Evolutionary conservation across 257 asterid genomes (phyloP).

Genomic region (Salvia hispanica): DNA sequence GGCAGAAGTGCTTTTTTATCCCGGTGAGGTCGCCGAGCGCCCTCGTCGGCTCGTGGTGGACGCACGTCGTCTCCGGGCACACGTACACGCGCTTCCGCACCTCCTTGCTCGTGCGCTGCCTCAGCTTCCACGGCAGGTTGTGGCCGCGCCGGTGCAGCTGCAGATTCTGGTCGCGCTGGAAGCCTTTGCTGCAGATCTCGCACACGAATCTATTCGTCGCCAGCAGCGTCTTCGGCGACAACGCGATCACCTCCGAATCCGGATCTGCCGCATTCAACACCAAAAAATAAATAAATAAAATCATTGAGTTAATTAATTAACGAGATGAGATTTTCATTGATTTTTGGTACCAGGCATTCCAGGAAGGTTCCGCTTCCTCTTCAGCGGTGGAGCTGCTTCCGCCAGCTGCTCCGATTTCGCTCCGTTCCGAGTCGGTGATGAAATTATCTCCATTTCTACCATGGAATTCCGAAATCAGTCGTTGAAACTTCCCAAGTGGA

Average conservation of each 20-base stretch:
- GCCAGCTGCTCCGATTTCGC: slow-evolving; percentile 27
- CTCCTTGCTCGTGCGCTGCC: slow-evolving; percentile 64
- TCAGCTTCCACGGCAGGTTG: slow-evolving; percentile 92
- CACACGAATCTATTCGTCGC: slow-evolving; percentile 87
- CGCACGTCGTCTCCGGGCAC: slow-evolving; percentile 71
- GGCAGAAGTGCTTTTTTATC: slow-evolving; percentile 81
- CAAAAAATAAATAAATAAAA: background rate
- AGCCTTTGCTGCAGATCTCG: slow-evolving; percentile 93
- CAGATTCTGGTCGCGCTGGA: slow-evolving; percentile 89
- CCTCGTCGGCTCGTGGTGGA: slow-evolving; percentile 79
- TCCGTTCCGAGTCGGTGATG: slow-evolving; percentile 41
- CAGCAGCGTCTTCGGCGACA: slow-evolving; percentile 72
- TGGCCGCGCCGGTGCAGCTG: slow-evolving; percentile 95
- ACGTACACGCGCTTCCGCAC: slow-evolving; percentile 75
- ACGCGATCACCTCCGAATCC: slow-evolving; percentile 81
- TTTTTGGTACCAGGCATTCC: slow-evolving; percentile 89
- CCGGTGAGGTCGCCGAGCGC: slow-evolving; percentile 97
- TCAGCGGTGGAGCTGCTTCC: slow-evolving; percentile 33
- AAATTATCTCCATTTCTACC: slow-evolving; percentile 49
- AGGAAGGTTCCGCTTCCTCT: slow-evolving; percentile 83
- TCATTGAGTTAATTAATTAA: background rate
- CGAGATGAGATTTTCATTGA: background rate
- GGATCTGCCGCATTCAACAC: slow-evolving; percentile 54
- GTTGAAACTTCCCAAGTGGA: background rate
- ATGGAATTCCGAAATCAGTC: slow-evolving; percentile 13